phyloP scores from a whole-genome alignment of 192 early-diverging fungal species.

The Podila epigama region DNA sequence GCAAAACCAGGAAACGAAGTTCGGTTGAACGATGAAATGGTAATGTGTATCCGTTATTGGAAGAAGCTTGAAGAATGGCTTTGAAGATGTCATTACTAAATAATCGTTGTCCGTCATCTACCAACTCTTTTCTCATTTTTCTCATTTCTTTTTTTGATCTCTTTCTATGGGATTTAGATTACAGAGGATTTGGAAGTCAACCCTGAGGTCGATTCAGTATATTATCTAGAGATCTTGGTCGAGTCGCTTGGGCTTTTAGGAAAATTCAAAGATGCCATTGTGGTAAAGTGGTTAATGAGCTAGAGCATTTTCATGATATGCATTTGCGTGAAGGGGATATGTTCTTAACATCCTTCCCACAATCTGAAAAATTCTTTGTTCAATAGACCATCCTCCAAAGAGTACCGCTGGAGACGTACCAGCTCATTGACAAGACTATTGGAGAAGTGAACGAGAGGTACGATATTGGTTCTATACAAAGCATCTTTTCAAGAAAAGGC shows the following conservation, averaged over 20 bases:
- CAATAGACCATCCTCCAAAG: constrained; percentile 73
- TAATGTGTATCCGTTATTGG: constrained; percentile 6
- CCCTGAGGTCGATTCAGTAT: constrained; percentile 79
- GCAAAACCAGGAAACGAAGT: constrained; percentile 48
- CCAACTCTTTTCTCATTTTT: constrained; percentile 2
- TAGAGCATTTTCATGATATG: too few relatives aligned
- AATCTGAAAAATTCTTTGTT: too few relatives aligned
- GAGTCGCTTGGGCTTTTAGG: constrained; percentile 70
- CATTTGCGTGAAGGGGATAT: too few relatives aligned
- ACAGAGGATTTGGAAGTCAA: constrained; percentile 68
- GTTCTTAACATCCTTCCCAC: too few relatives aligned
- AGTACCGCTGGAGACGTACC: constrained; percentile 71
- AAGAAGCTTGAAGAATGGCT: background rate
- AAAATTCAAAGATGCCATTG: constrained; percentile 59
- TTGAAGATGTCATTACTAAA: background rate
- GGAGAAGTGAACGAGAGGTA: constrained; percentile 78
- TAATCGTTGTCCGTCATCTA: too few relatives aligned
- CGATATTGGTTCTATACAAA: background rate
- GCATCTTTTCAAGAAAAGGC: too few relatives aligned
- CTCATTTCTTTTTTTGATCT: background rate
- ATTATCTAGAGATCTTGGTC: constrained; percentile 79
- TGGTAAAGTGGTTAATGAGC: too few relatives aligned
- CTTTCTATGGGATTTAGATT: constrained; percentile 41
- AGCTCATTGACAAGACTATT: constrained; percentile 77
- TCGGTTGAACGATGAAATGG: constrained; percentile 55